phyloP scores from a whole-genome alignment of 2,329 filamentous ascomycete genomes.

The Verticillium alfalfae region DNA sequence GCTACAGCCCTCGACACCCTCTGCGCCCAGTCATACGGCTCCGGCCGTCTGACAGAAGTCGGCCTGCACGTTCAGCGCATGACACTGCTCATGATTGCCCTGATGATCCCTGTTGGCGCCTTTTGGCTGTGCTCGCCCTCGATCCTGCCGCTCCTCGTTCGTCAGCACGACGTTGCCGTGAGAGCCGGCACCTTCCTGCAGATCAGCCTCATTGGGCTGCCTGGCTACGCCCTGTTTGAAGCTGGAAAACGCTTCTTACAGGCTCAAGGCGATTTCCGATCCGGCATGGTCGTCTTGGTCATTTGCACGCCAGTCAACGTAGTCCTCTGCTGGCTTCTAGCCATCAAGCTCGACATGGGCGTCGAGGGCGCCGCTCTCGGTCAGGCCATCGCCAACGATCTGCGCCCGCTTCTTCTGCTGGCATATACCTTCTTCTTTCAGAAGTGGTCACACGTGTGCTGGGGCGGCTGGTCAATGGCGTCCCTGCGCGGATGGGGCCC shows the following conservation, averaged over 20 bases:
- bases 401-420: conserved; percentile 40
- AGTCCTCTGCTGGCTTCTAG: conserved; percentile 42
- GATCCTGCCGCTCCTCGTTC: conserved; percentile 38
- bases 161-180: conserved; percentile 38
- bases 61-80: conserved; percentile 49
- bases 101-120: conserved; percentile 39
- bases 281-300: conserved; percentile 38
- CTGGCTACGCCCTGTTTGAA: conserved; percentile 49
- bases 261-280: conserved; percentile 48
- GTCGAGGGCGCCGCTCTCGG: conserved; percentile 46
- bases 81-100: conserved; percentile 40
- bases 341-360: conserved; percentile 33
- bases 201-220: conserved; percentile 41
- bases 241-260: conserved; percentile 49
- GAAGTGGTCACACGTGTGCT: conserved; percentile 33
- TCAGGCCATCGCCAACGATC: conserved; percentile 40
- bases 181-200: conserved; percentile 44
- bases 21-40: conserved; percentile 45
- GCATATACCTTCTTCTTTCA: conserved; percentile 38
- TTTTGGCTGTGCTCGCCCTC: conserved; percentile 43
- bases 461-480: conserved; percentile 32
- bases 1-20: conserved; percentile 45
- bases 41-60: conserved; percentile 38
- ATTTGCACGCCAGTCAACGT: conserved; percentile 42
- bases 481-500: conserved; percentile 31